These are phyloP conservation scores for Colletotrichum cereale DNA, from an alignment of 2,329 filamentous ascomycete species.

Conservation along the genomic window DNA sequence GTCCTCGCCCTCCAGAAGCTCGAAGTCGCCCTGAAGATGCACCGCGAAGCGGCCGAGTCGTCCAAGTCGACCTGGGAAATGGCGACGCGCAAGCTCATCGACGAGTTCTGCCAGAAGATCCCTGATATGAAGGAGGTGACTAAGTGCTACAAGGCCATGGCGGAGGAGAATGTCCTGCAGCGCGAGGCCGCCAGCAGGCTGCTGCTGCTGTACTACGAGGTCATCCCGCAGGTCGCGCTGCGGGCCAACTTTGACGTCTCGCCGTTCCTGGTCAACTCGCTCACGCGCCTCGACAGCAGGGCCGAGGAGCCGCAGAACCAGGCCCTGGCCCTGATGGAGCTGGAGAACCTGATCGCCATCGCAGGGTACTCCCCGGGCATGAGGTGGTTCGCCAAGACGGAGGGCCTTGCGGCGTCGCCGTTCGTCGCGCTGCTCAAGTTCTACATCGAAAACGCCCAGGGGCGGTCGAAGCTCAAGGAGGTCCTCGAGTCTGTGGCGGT, in stretches of 20 bases:
- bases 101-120: slow-evolving; percentile 82
- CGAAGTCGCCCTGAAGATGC: slow-evolving; percentile 70
- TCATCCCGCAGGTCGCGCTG: slow-evolving; percentile 82
- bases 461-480: slow-evolving; percentile 42
- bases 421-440: slow-evolving; percentile 77
- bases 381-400: slow-evolving; percentile 87
- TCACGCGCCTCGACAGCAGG: slow-evolving; percentile 71
- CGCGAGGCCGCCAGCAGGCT: slow-evolving; percentile 84
- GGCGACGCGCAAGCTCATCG: slow-evolving; percentile 74
- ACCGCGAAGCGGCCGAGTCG: slow-evolving; percentile 60
- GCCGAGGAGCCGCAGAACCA: slow-evolving; percentile 62
- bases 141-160: slow-evolving; percentile 76
- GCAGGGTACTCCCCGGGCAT: slow-evolving; percentile 85
- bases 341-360: slow-evolving; percentile 85
- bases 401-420: slow-evolving; percentile 73
- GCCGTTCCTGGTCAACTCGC: slow-evolving; percentile 75
- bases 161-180: slow-evolving; percentile 78
- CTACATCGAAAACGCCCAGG: slow-evolving; percentile 31
- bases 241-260: slow-evolving; percentile 92
- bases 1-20: slow-evolving; percentile 86
- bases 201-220: slow-evolving; percentile 86
- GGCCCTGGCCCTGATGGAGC: slow-evolving; percentile 75
- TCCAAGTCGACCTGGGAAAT: slow-evolving; percentile 73
- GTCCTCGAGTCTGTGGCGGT: slow-evolving; percentile 72
- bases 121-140: slow-evolving; percentile 88